Evolutionary conservation across 2,329 filamentous ascomycete genomes (phyloP).

Genomic region (Fusarium subglutinans): DNA sequence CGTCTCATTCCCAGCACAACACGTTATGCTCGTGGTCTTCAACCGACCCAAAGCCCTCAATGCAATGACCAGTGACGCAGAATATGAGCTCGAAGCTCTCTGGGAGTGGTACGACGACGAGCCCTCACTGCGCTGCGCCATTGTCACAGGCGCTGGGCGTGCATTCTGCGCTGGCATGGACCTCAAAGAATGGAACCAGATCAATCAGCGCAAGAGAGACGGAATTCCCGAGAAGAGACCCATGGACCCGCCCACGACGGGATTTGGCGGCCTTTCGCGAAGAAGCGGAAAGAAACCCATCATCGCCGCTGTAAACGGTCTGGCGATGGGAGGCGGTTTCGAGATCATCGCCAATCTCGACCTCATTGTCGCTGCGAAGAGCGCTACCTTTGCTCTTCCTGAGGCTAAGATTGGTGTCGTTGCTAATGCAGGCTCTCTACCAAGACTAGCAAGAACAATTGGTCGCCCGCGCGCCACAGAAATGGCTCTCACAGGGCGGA

Average conservation of each 20-base stretch:
- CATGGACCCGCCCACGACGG: conserved; percentile 47
- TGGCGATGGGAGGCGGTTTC: conserved; percentile 79
- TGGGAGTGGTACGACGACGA: conserved; percentile 72
- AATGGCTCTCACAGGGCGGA: conserved; percentile 70
- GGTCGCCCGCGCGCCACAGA: conserved; percentile 74
- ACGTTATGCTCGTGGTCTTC: conserved; percentile 41
- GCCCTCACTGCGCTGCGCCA: conserved; percentile 66
- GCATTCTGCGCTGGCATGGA: conserved; percentile 77
- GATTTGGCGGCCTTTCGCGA: conserved; percentile 74
- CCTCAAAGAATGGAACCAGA: conserved; percentile 56
- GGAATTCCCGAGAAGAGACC: conserved; percentile 36
- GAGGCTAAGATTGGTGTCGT: conserved; percentile 78
- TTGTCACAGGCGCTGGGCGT: conserved; percentile 70
- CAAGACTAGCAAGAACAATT: conserved; percentile 71
- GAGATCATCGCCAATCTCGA: conserved; percentile 81
- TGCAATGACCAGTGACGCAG: conserved; percentile 38
- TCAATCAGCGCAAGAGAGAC: conserved; percentile 34
- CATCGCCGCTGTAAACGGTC: conserved; percentile 79
- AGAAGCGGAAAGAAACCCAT: conserved; percentile 77
- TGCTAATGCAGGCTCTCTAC: conserved; percentile 75
- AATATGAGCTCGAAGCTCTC: conserved; percentile 52
- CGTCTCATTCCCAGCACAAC: conserved; percentile 37
- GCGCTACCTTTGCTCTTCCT: conserved; percentile 73
- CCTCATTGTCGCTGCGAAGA: conserved; percentile 69
- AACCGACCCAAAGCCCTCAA: conserved; percentile 39